These are phyloP conservation scores for Acanthamoeba rhysodes DNA, from an alignment of 208 protist species.

Conservation along the genomic window DNA sequence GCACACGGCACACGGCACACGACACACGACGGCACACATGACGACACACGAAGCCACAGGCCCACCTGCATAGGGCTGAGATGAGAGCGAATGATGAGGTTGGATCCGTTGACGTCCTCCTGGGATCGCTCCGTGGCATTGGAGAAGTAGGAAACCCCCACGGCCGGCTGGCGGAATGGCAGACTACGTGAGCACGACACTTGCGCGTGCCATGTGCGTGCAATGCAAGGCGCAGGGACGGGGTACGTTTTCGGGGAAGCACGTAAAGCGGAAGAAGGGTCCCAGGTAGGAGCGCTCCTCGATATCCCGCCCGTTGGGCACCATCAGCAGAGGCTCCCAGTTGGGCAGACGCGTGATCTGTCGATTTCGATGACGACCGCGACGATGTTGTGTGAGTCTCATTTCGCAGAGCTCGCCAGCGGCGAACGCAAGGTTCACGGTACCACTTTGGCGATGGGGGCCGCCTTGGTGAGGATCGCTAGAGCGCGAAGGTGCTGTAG, in stretches of 20 bases:
- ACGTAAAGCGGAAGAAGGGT: conserved; percentile 64
- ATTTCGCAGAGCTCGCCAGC: too few species aligned
- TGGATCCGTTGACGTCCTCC: conserved; percentile 1
- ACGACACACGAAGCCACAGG: too few species aligned
- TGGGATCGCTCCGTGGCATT: not conserved
- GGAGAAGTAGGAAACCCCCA: conserved; percentile 45
- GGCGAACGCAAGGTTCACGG: too few species aligned
- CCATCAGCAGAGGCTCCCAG: conserved; percentile 1
- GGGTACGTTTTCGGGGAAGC: conserved; percentile 61
- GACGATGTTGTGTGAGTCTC: too few species aligned
- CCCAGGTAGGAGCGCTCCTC: conserved; percentile 34
- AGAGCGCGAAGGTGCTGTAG: conserved; percentile 18
- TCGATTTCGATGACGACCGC: too few species aligned
- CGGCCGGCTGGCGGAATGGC: not conserved
- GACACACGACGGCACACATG: not conserved
- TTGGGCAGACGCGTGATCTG: conserved; percentile 32
- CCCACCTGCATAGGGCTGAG: not conserved
- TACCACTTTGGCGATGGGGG: not conserved
- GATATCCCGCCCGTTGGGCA: conserved; percentile 23
- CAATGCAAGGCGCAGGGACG: not conserved
- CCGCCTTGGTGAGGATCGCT: not conserved
- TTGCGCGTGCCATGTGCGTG: not conserved
- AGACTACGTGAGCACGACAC: not conserved
- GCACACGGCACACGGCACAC: not conserved
- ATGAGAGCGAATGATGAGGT: conserved; percentile 16